A percentile compares a stretch with the other conserved stretches of the same genome.
These are phyloP conservation scores for Polytolypa hystricis DNA, from an alignment of 2,329 filamentous ascomycete species.

Conservation along the genomic window DNA sequence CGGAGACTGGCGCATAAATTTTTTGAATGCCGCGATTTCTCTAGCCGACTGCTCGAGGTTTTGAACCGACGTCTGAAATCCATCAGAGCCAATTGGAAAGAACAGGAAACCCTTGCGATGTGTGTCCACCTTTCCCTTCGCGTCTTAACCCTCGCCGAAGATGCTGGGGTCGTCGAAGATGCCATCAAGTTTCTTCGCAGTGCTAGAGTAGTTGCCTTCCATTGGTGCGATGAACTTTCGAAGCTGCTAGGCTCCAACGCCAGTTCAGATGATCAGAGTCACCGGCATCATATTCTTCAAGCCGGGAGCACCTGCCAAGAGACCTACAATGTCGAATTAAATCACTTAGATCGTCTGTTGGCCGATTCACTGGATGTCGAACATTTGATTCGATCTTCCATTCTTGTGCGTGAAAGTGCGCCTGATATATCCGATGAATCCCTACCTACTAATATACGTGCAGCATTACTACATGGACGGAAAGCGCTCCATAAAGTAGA, in stretches of 20 bases:
- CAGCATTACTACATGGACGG: constrained; percentile 10
- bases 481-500: constrained; percentile 12
- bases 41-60: constrained; percentile 20
- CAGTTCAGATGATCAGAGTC: constrained; percentile 18
- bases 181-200: constrained; percentile 23
- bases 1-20: constrained; percentile 17
- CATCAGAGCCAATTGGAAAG: constrained; percentile 41
- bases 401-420: constrained; percentile 25
- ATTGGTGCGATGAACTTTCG: constrained; percentile 31
- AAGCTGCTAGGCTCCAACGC: constrained; percentile 15
- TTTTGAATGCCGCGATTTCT: constrained; percentile 33
- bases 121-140: constrained; percentile 34
- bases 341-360: constrained; percentile 16
- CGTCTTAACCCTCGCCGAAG: constrained; percentile 31
- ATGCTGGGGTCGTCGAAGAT: constrained; percentile 10
- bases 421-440: constrained; percentile 4
- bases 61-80: constrained; percentile 22
- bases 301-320: constrained; percentile 32
- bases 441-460: constrained; percentile 8
- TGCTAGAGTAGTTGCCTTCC: constrained; percentile 25
- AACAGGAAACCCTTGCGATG: constrained; percentile 36
- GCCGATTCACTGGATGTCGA: constrained; percentile 21
- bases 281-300: constrained; percentile 28
- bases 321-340: constrained; percentile 36
- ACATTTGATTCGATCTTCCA: constrained; percentile 28